phyloP scores from a whole-genome alignment of 306 rosid genomes.

The Malus domestica region DNA sequence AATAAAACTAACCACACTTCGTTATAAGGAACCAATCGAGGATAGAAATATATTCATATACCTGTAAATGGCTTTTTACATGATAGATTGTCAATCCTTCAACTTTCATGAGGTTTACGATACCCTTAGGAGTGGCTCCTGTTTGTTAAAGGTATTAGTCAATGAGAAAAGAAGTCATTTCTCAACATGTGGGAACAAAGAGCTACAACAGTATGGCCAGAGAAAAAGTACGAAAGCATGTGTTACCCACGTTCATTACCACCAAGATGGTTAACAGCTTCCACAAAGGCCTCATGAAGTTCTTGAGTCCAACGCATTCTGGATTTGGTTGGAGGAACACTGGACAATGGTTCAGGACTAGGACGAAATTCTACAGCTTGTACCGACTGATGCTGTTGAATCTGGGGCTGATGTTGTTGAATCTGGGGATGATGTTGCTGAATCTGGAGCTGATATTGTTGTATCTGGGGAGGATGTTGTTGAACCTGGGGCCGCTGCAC shows the following conservation, averaged over 20 bases:
- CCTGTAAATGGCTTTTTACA: slow-evolving; percentile 97
- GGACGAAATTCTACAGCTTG: slow-evolving; percentile 38
- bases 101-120: slow-evolving; percentile 74
- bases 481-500: slow-evolving; percentile 41
- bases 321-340: slow-evolving; percentile 51
- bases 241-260: slow-evolving; percentile 72
- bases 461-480: slow-evolving; percentile 26
- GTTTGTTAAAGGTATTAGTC: slow-evolving; percentile 26
- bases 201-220: background rate
- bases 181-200: background rate
- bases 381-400: slow-evolving; percentile 26
- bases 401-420: slow-evolving; percentile 31
- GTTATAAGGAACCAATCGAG: background rate
- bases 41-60: slow-evolving; percentile 15
- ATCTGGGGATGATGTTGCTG: slow-evolving; percentile 18
- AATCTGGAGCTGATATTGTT: slow-evolving; percentile 29
- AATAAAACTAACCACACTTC: slow-evolving; percentile 17
- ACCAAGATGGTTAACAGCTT: slow-evolving; percentile 83
- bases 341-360: slow-evolving; percentile 30
- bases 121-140: slow-evolving; percentile 98
- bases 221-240: background rate
- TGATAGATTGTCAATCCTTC: slow-evolving; percentile 91
- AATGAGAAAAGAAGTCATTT: background rate
- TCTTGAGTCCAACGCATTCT: slow-evolving; percentile 99
- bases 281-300: slow-evolving; percentile 92